These are phyloP conservation scores for Tanacetum coccineum DNA, from an alignment of 129 eudicot genomes.

Conservation along the genomic window DNA sequence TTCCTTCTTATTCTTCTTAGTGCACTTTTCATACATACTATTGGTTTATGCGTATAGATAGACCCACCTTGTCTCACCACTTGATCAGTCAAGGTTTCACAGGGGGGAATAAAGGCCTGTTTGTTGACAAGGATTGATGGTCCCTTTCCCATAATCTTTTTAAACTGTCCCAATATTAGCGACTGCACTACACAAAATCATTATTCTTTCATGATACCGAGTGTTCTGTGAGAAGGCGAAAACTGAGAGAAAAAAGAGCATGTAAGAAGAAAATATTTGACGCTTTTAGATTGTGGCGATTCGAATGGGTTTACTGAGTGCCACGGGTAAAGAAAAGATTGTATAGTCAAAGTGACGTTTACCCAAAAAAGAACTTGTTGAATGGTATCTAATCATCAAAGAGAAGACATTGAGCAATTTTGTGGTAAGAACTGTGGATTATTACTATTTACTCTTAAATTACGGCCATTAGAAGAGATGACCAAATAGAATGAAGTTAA, in stretches of 20 bases:
- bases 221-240: slow-evolving; percentile 36
- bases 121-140: slow-evolving; percentile 20
- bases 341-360: slow-evolving; percentile 36
- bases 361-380: slow-evolving; percentile 31
- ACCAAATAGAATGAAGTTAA: slow-evolving; percentile 28
- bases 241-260: slow-evolving; percentile 14
- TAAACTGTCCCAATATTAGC: slow-evolving; percentile 9
- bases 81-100: slow-evolving; percentile 15
- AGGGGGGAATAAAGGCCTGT: slow-evolving; percentile 10
- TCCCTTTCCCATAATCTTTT: slow-evolving; percentile 15
- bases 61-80: slow-evolving; percentile 31
- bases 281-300: slow-evolving; percentile 18
- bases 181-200: slow-evolving; percentile 2
- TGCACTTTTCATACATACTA: slow-evolving; percentile 20
- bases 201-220: slow-evolving; percentile 4
- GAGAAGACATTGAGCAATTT: slow-evolving; percentile 34
- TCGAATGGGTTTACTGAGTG: slow-evolving; percentile 32
- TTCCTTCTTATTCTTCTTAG: slow-evolving; percentile 20
- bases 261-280: slow-evolving; percentile 22
- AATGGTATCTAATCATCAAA: slow-evolving; percentile 53
- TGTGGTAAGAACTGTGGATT: slow-evolving; percentile 48
- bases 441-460: slow-evolving; percentile 26
- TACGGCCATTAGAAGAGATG: slow-evolving; percentile 31
- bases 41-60: slow-evolving; percentile 16
- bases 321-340: slow-evolving; percentile 25